Conservation (phyloP, 345 rosid genomes). For the Syzygium grande region DNA sequence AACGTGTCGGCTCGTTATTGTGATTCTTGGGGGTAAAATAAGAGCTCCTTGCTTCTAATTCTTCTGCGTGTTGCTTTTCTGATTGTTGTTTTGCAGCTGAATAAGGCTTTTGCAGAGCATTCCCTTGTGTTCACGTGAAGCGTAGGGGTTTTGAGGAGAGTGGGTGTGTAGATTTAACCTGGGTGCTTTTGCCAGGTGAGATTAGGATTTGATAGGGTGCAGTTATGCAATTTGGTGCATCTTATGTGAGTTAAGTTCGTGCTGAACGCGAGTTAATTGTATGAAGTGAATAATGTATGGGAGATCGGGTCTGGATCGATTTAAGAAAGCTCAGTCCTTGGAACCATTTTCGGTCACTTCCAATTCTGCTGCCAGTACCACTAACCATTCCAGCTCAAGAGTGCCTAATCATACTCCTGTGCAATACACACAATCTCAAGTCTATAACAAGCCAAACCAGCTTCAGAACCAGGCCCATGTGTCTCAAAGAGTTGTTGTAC, state of each 20-base stretch:
- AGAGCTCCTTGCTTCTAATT: neutral
- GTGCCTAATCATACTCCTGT: slow-evolving; percentile 4
- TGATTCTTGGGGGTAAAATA: neutral
- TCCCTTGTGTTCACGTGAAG: neutral
- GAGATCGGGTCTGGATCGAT: slow-evolving; percentile 82
- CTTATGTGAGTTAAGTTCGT: neutral
- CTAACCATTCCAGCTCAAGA: slow-evolving; percentile 16
- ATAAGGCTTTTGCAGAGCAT: neutral
- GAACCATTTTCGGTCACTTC: slow-evolving; percentile 73
- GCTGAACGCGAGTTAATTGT: neutral
- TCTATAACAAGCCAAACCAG: slow-evolving; percentile 5
- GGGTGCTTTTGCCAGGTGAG: neutral
- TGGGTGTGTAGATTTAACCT: neutral
- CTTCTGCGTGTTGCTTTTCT: neutral
- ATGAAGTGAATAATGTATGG: slow-evolving; percentile 60
- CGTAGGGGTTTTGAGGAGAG: neutral
- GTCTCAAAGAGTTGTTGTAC: slow-evolving; percentile 12
- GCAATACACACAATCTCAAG: slow-evolving; percentile 22
- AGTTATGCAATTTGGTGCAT: neutral
- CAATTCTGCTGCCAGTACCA: slow-evolving; percentile 33
- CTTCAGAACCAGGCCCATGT: slow-evolving; percentile 16
- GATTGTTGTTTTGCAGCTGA: neutral
- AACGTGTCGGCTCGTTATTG: neutral
- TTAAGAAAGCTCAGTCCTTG: slow-evolving; percentile 78
- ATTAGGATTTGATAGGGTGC: neutral